These are phyloP conservation scores for Schizophyllum commune DNA, from an alignment of 1,284 basidiomycete genomes.

Conservation along the genomic window DNA sequence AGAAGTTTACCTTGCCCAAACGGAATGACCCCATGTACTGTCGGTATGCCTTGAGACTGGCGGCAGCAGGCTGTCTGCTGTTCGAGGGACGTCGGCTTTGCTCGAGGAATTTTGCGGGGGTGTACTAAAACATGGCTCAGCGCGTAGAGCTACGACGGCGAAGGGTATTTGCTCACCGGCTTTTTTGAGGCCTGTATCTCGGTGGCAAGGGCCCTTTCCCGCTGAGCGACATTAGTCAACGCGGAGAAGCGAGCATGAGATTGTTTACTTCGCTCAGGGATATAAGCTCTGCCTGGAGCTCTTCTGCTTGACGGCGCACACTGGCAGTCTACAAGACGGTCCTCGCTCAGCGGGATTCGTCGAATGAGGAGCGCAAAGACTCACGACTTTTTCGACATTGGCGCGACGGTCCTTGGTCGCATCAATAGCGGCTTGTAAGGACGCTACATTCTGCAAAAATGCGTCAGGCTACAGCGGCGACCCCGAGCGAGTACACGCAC, in stretches of 20 bases:
- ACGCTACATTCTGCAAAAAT: neutral
- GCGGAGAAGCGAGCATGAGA: too few species aligned
- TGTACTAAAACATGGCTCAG: neutral
- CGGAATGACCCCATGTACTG: neutral
- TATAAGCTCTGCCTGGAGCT: too few species aligned
- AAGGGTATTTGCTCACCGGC: neutral
- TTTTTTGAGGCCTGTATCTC: neutral
- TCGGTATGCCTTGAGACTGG: neutral
- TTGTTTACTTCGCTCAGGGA: too few species aligned
- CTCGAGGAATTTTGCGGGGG: neutral
- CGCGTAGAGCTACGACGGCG: too few species aligned
- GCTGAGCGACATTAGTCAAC: too few species aligned
- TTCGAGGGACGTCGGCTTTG: neutral
- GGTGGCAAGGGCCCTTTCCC: too few species aligned
- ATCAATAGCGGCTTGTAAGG: neutral
- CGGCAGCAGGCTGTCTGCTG: neutral
- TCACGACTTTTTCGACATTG: too few species aligned
- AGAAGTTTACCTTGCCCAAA: neutral
- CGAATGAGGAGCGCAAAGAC: too few species aligned
- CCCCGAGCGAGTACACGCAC: neutral
- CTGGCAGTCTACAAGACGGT: too few species aligned
- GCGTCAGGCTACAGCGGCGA: neutral
- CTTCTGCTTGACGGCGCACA: too few species aligned
- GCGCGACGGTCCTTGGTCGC: too few species aligned
- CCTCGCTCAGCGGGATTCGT: too few species aligned